Percentiles rank a stretch among this genome's conserved stretches.
phyloP scores from a whole-genome alignment of 1,139 yeast genomes.

The Zhuliangozyma blackwelliae region DNA sequence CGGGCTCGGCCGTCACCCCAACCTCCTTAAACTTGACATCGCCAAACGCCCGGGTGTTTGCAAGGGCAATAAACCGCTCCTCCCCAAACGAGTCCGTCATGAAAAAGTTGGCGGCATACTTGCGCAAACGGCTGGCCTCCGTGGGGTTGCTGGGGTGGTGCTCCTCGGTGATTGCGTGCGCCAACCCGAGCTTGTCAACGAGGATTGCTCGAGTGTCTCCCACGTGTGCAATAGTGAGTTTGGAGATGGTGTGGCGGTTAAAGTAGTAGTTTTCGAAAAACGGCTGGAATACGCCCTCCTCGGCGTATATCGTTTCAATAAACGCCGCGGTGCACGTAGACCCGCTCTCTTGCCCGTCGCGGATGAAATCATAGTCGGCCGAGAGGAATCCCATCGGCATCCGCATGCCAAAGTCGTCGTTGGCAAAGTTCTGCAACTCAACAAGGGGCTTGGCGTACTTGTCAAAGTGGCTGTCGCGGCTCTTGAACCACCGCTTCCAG shows the following conservation, averaged over 20 bases:
- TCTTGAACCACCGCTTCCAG: constrained; percentile 75
- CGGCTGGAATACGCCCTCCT: constrained; percentile 24
- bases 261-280: constrained; percentile 56
- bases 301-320: constrained; percentile 50
- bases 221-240: constrained; percentile 80
- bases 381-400: constrained; percentile 59
- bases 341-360: constrained; percentile 50
- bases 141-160: constrained; percentile 87
- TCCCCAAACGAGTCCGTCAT: constrained; percentile 93
- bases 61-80: constrained; percentile 75
- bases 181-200: constrained; percentile 71
- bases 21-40: constrained; percentile 73
- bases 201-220: constrained; percentile 91
- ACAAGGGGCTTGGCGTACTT: constrained; percentile 20
- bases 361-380: constrained; percentile 48
- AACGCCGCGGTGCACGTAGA: constrained; percentile 81
- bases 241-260: constrained; percentile 63
- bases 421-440: neutral
- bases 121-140: constrained; percentile 69
- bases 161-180: constrained; percentile 69
- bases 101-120: constrained; percentile 68
- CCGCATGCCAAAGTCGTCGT: constrained; percentile 55
- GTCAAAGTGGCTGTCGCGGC: constrained; percentile 41
- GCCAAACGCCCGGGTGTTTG: constrained; percentile 93
- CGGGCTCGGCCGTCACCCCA: constrained; percentile 94